phyloP scores from a whole-genome alignment of 345 rosid species.

The Citrus sp. region DNA sequence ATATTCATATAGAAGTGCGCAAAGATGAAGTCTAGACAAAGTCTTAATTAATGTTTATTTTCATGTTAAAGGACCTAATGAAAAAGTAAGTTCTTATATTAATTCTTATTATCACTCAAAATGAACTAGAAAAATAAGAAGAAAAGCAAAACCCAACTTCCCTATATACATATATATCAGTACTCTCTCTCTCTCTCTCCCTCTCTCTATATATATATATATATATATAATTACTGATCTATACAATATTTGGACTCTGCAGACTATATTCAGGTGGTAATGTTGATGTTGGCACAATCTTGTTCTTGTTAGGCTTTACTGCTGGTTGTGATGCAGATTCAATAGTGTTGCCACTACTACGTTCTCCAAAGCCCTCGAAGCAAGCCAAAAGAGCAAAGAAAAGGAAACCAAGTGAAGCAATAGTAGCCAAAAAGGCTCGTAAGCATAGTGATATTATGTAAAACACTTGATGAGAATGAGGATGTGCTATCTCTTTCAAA shows the following conservation, averaged over 20 bases:
- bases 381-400: not conserved
- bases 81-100: too few species aligned
- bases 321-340: not conserved
- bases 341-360: not conserved
- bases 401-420: not conserved
- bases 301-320: not conserved
- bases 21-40: too few species aligned
- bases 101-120: too few species aligned
- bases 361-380: not conserved
- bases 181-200: too few species aligned
- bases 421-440: not conserved
- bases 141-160: too few species aligned
- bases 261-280: not conserved
- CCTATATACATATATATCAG: too few species aligned
- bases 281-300: not conserved
- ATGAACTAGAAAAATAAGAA: too few species aligned
- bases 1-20: too few species aligned
- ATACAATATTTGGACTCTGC: not conserved
- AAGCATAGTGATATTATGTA: not conserved
- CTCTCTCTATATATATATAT: too few species aligned
- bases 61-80: too few species aligned
- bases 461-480: not conserved
- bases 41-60: too few species aligned
- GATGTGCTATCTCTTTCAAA: not conserved
- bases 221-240: too few species aligned